Conservation (phyloP, 164 flowering plant genomes). For the Magnolia changhungtana region DNA sequence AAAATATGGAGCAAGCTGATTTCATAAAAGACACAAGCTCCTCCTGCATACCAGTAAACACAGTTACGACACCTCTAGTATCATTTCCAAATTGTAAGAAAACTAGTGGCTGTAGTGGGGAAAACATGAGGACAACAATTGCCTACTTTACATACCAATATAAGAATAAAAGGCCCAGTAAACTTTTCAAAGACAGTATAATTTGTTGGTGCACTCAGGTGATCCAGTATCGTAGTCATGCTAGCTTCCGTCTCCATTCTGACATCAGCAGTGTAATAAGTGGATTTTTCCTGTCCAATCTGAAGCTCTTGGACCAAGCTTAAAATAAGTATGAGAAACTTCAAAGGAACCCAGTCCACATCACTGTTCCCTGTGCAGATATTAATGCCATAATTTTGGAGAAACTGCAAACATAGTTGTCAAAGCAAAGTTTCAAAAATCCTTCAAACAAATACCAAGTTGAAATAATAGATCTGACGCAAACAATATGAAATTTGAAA, state of each 20-base stretch:
- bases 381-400: constrained; percentile 40
- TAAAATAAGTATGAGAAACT: constrained; percentile 56
- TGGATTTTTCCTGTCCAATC: constrained; percentile 32
- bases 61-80: not conserved
- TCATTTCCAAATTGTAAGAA: not conserved
- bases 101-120: not conserved
- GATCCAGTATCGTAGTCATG: constrained; percentile 17
- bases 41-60: constrained; percentile 47
- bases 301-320: constrained; percentile 71
- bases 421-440: too few species aligned
- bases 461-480: too few species aligned
- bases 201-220: constrained; percentile 16
- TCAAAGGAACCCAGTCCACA: constrained; percentile 39
- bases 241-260: constrained; percentile 20
- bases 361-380: constrained; percentile 28
- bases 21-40: constrained; percentile 54
- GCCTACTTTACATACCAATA: constrained; percentile 49
- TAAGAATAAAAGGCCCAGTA: constrained; percentile 25
- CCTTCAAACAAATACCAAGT: too few species aligned
- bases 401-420: constrained; percentile 47
- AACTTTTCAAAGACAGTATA: constrained; percentile 34
- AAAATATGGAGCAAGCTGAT: constrained; percentile 62
- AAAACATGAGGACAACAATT: not conserved
- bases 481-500: too few species aligned
- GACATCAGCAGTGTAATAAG: constrained; percentile 17